These are phyloP conservation scores for Sporothrix brunneoviolacea DNA, from an alignment of 2,329 filamentous ascomycete species.

Conservation along the genomic window DNA sequence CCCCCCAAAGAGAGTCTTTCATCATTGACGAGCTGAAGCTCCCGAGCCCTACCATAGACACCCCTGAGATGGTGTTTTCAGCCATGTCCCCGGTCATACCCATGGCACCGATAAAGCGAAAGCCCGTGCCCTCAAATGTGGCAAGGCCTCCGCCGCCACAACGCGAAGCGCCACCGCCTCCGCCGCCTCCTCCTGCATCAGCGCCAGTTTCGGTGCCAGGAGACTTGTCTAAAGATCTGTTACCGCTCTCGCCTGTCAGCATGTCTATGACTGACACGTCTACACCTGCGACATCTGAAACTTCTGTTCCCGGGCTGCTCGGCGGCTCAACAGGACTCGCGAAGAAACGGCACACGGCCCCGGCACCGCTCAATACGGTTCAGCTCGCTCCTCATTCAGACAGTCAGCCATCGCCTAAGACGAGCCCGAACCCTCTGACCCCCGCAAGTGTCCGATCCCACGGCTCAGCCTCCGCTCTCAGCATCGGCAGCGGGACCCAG, in stretches of 20 bases:
- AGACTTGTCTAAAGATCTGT: conserved; percentile 26
- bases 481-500: conserved; percentile 29
- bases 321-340: conserved; percentile 8
- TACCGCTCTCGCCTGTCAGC: neutral
- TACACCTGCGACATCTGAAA: neutral
- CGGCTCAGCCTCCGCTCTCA: conserved; percentile 26
- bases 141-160: conserved; percentile 6
- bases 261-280: neutral
- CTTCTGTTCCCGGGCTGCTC: neutral
- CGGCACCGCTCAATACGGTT: conserved; percentile 20
- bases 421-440: conserved; percentile 22
- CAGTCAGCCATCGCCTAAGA: conserved; percentile 19
- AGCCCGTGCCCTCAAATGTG: neutral
- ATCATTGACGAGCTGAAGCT: conserved; percentile 17
- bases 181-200: conserved; percentile 21
- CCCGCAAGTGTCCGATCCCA: conserved; percentile 25
- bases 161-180: conserved; percentile 26
- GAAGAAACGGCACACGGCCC: conserved; percentile 17
- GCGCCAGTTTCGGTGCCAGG: neutral
- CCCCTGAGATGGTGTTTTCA: neutral
- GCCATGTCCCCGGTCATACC: neutral
- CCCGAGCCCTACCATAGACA: conserved; percentile 11
- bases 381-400: conserved; percentile 12
- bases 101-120: neutral
- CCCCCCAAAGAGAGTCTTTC: conserved; percentile 7